Evolutionary conservation across 2,329 filamentous ascomycete species (phyloP).

Genomic region (Phialocephala subalpina): DNA sequence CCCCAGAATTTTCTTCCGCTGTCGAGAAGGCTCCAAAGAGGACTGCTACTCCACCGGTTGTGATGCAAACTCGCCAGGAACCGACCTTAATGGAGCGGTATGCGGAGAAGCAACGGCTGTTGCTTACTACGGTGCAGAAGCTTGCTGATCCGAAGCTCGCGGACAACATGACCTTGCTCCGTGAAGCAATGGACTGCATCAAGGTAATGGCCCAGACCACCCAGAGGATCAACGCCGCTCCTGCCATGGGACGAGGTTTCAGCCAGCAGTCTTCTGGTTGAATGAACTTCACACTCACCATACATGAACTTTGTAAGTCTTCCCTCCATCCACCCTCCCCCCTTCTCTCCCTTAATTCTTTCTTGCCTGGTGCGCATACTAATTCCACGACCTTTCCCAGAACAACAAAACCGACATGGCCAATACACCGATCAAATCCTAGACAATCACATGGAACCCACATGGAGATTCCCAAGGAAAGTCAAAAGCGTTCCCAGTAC

Average conservation of each 20-base stretch:
- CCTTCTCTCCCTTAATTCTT: background rate
- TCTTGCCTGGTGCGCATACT: background rate
- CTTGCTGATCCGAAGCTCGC: constrained; percentile 39
- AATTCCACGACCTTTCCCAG: constrained; percentile 5
- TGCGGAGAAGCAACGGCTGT: constrained; percentile 37
- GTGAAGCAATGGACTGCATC: constrained; percentile 39
- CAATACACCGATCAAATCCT: constrained; percentile 13
- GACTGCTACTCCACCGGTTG: constrained; percentile 35
- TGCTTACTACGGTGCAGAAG: constrained; percentile 38
- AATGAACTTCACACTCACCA: constrained; percentile 24
- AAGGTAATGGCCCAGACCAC: constrained; percentile 42
- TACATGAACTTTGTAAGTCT: constrained; percentile 34
- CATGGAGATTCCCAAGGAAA: constrained; percentile 12
- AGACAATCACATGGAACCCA: constrained; percentile 10
- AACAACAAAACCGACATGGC: constrained; percentile 17
- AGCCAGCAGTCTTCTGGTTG: constrained; percentile 37
- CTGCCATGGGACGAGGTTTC: constrained; percentile 28
- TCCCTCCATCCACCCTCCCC: background rate
- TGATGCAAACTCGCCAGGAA: constrained; percentile 34
- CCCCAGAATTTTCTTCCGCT: constrained; percentile 28
- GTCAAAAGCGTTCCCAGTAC: constrained; percentile 37
- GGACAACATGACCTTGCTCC: constrained; percentile 37
- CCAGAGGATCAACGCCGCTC: constrained; percentile 36
- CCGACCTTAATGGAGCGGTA: constrained; percentile 41
- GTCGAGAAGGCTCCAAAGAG: constrained; percentile 40